phyloP scores from a whole-genome alignment of 2,329 filamentous ascomycete genomes.

The Thielaviopsis populi region DNA sequence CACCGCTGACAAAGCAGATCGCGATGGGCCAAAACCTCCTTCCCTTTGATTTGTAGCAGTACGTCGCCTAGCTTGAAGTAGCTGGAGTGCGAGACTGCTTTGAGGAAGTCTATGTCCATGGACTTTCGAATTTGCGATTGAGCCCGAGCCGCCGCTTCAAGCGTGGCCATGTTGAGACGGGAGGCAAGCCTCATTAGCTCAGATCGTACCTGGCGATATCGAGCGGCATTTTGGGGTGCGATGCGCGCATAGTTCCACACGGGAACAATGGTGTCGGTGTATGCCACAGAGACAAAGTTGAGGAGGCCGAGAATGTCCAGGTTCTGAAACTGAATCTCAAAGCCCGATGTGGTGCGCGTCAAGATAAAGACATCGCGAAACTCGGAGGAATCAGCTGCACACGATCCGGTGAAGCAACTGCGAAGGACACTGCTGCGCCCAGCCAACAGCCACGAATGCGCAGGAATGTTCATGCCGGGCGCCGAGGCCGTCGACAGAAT shows the following conservation, averaged over 20 bases:
- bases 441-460: conserved; percentile 67
- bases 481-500: conserved; percentile 40
- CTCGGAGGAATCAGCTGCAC: conserved; percentile 37
- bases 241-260: conserved; percentile 71
- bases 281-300: conserved; percentile 65
- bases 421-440: conserved; percentile 59
- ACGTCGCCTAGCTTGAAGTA: conserved; percentile 75
- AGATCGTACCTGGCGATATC: conserved; percentile 63
- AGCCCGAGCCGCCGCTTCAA: conserved; percentile 64
- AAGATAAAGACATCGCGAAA: conserved; percentile 48
- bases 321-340: conserved; percentile 35
- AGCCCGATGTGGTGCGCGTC: conserved; percentile 20
- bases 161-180: conserved; percentile 49
- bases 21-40: conserved; percentile 61
- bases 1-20: conserved; percentile 67
- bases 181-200: conserved; percentile 81
- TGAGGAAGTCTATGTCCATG: conserved; percentile 53
- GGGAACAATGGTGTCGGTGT: conserved; percentile 65
- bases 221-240: conserved; percentile 47
- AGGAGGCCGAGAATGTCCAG: conserved; percentile 66
- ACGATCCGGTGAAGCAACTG: conserved; percentile 42
- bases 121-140: conserved; percentile 51
- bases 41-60: conserved; percentile 60
- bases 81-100: conserved; percentile 48
- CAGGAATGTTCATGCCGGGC: conserved; percentile 58